A percentile compares a stretch with the other conserved stretches of the same genome.
phyloP scores from a whole-genome alignment of 179 eudicot species.

The Amaranthus tricolor region DNA sequence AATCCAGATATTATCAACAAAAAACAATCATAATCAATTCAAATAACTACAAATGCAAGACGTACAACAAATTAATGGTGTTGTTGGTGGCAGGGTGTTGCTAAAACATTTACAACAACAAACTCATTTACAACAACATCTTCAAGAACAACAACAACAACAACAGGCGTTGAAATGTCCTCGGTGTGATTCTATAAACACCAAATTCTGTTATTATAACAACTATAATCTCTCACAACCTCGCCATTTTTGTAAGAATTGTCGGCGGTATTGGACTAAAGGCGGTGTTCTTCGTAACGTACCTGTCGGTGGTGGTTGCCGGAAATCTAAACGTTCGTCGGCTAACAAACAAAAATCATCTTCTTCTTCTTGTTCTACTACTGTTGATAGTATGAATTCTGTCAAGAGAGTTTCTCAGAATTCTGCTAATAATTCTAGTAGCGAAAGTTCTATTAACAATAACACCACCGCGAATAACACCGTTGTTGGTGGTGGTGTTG shows the following conservation, averaged over 20 bases:
- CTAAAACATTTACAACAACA: constrained; percentile 2
- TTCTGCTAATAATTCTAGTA: constrained; percentile 11
- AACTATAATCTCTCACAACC: constrained; percentile 35
- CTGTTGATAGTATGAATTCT: not conserved
- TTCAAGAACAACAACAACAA: not conserved
- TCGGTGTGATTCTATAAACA: constrained; percentile 32
- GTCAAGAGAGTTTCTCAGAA: not conserved
- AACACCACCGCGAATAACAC: not conserved
- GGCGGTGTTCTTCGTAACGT: constrained; percentile 35
- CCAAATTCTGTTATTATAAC: constrained; percentile 36
- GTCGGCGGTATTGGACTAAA: constrained; percentile 35
- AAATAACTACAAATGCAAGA: constrained; percentile 21
- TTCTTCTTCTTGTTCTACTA: not conserved
- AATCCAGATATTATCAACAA: too few species aligned
- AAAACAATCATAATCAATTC: too few species aligned
- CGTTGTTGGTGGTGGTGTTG: not conserved
- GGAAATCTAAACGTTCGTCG: constrained; percentile 17
- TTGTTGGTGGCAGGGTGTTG: constrained; percentile 5
- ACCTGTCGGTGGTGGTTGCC: constrained; percentile 32
- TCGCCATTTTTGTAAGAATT: constrained; percentile 32
- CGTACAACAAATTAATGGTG: constrained; percentile 11
- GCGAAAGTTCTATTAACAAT: constrained; percentile 7
- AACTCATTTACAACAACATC: not conserved
- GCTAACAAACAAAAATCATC: constrained; percentile 4
- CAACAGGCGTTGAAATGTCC: constrained; percentile 29